Evolutionary conservation across 2,329 filamentous ascomycete species (phyloP), one percentile per base, ranked within the genome.

Genomic region (Chaetomium sp.): DNA sequence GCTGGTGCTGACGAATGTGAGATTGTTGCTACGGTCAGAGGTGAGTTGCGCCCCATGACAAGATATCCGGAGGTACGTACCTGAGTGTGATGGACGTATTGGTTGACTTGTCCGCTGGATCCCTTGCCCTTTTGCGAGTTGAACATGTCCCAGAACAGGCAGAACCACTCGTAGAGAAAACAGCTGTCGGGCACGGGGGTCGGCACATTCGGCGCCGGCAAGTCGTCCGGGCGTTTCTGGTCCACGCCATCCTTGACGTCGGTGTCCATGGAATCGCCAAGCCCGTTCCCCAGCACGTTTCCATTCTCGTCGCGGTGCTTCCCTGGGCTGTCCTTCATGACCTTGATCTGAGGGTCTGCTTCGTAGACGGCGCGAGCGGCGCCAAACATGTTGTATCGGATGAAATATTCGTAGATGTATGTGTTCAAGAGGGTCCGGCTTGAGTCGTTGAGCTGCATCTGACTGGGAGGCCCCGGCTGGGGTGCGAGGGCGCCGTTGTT

Each of bases 161-260:
- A 92, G 81, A 96, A 99, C 95, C 95, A 99, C 74, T 98, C 95
- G 71, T 92, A 90, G n/a, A 99, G 82, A 74, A 99, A 98, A 29
- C 91, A 92, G 67, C 86, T 90, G 72, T 90, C 90, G 54, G 85
- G 84, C 74, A 82, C 89, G 57, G 85, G 84, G 74, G 82, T 84
- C 13, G 88, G 87, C 6, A 92, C 81, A 68, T 87, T 87, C 13
- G 92, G 89, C 7, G 86, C 83, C 4, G 94, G 94, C 47, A 98
- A 83, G 73, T 96, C 93, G 64, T 89, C 86, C 0, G 91, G 91
- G 51, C 90, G 84, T 75, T 94, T 93, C 58, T 83, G 77, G 70
- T 91, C 88, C 66, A 90, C 78, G 68, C 90, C 89, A 70, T 94
- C 90, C 79, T 95, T 95, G 67, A 81, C 84, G 74, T 96, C 92